Base-by-base conservation (phyloP, 257 asterid genomes). In the Leonotis leonurus region DNA sequence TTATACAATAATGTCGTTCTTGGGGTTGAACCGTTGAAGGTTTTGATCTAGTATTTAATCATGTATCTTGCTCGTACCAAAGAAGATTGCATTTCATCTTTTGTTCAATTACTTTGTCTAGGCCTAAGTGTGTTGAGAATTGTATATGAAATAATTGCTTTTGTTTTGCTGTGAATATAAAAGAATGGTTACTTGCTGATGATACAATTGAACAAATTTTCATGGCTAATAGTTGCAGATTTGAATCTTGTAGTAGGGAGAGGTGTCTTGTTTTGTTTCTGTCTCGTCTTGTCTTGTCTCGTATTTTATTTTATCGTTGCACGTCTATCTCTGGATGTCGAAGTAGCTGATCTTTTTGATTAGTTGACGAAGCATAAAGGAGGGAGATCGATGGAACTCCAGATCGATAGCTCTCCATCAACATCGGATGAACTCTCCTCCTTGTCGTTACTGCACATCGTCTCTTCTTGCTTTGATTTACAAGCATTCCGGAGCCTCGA, bases 401-500 rank as follows among this genome's bases (percentile, higher is more conserved):
- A 71, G 27, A 74, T 41, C 7, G 69, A 69, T 30, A 44, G 35
- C 3, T 79, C 81, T 25, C 46, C 77, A 26, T 60, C 62, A 37
- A 14, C 16, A 29, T 37, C 29, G 0, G 35, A 52, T 1, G 21
- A 36, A 16, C 11, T 13, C 32, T 14, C 51, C 1, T 22, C 24
- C 32, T 60, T 62, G 14, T 70, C 57, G 8, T 25, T 24, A 12
- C 45, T 43, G 1, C 53, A 56, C 44, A 39, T 16, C 20, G 8
- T 27, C 52, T 71, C 76, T 22, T 72, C 79, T 32, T 65, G 72
- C 8, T 70, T 79, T 51, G 39, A 60, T 56, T 67, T 54, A 62
- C 88, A 84, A 8, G 80, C 86, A 30, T 84, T 74, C 4, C 72
- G 56, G 11, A 81, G 71, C 63, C 82, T 69, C 26, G 66, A 39